Evolutionary conservation across 2,329 filamentous ascomycete genomes (phyloP), one percentile per base, ranked within the genome.

Genomic region (Claviceps cyperi): DNA sequence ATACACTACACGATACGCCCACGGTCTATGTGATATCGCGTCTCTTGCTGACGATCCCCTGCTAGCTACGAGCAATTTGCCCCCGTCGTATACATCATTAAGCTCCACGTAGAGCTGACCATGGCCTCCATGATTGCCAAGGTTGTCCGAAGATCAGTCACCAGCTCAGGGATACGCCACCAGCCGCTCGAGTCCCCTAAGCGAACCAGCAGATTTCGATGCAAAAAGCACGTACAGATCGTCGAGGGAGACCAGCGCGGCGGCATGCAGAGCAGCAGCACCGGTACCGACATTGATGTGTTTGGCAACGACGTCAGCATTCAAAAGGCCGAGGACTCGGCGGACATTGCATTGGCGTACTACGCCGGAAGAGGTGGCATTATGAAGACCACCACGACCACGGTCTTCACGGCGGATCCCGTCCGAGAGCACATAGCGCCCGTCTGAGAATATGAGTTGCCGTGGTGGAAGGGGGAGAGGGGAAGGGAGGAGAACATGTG

Each of bases 71-170:
- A 73, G 36, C 72, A 74, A 55, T 74, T 76, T 53, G 69, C 74
- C 35, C 73, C 73, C 0, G 63, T 75, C 3, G 72, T 71, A 2
- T 76, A 75, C 54, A 66, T 74, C 24, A 66, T 75, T 48, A 76
- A 76, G 52, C 66, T 76, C 15, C 69, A 76, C 54, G 75, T 76
- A 54, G 73, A 76, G 54, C 66, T 76, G 57, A 66, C 67, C 19
- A 75, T 76, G 72, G 72, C 73, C 28, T 68, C 69, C 22, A 66
- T 76, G 22, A 76, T 76, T 49, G 69, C 61, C 28, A 68, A 67
- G 48, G 60, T 71, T 2, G 62, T 52, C 46, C 37, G 36, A n/a
- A 48, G 41, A 9, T 22, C 46, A 2, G 47, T 43, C 19, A 46
- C 35, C 32, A 46, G 9, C 47, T 32, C 28, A 32, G 28, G 28